These are phyloP conservation scores for Podospora anserina DNA, from an alignment of 495 filamentous ascomycete species.

Conservation along the genomic window DNA sequence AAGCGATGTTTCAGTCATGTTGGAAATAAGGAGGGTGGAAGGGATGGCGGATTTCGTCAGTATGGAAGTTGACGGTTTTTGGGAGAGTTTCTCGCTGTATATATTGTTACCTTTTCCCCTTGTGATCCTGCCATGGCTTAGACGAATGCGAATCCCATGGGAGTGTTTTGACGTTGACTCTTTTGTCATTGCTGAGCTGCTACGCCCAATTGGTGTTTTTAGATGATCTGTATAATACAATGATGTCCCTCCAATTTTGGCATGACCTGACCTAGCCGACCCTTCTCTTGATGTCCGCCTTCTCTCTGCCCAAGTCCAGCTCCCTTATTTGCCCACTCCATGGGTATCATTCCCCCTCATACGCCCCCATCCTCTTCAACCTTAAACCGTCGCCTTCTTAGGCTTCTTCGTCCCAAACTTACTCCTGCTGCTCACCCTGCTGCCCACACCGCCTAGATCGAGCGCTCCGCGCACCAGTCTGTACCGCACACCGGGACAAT, in stretches of 20 bases:
- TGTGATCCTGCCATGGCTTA: background rate
- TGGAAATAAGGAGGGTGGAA: background rate
- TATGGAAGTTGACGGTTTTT: background rate
- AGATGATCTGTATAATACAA: background rate
- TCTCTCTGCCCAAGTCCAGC: background rate
- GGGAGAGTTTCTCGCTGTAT: background rate
- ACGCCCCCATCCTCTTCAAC: conserved; percentile 6
- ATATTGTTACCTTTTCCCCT: background rate
- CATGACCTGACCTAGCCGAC: background rate
- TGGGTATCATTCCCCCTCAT: background rate
- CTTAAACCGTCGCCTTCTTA: conserved; percentile 61
- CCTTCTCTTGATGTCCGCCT: background rate
- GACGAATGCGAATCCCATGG: background rate
- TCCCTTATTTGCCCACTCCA: background rate
- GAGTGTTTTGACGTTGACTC: background rate
- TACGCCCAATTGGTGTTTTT: background rate
- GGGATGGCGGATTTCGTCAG: background rate
- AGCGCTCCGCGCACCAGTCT: conserved; percentile 85
- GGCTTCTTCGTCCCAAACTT: conserved; percentile 99
- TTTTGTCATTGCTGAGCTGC: background rate
- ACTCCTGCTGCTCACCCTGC: conserved; percentile 74
- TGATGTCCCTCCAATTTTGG: background rate
- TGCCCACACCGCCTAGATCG: conserved; percentile 93
- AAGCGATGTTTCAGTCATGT: background rate
- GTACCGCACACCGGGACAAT: conserved; percentile 98